phyloP scores from a whole-genome alignment of 1,139 yeast species.

The Suhomyces atakaporum region DNA sequence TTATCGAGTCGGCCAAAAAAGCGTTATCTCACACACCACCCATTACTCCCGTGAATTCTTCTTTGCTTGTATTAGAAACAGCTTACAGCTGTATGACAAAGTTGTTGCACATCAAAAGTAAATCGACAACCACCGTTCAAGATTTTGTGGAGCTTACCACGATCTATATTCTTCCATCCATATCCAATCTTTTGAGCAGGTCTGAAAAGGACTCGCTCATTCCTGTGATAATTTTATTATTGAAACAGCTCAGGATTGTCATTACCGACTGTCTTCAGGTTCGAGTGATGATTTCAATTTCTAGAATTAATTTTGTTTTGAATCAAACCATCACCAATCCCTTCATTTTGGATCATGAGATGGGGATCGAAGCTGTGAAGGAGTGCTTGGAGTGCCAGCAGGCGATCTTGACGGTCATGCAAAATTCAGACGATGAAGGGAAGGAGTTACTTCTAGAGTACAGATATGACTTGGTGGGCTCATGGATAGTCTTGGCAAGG shows the following conservation, averaged over 20 bases:
- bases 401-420: conserved; percentile 12
- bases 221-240: conserved; percentile 16
- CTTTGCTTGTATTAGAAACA: conserved; percentile 23
- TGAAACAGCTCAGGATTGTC: conserved; percentile 18
- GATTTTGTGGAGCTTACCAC: conserved; percentile 25
- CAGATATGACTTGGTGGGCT: conserved; percentile 37
- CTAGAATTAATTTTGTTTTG: conserved; percentile 31
- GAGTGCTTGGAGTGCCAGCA: conserved; percentile 17
- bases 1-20: conserved; percentile 40
- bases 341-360: conserved; percentile 22
- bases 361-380: conserved; percentile 17
- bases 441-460: conserved; percentile 28
- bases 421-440: conserved; percentile 18
- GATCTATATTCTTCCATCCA: conserved; percentile 24
- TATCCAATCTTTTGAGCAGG: conserved; percentile 21
- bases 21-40: conserved; percentile 50
- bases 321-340: conserved; percentile 36
- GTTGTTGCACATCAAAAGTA: conserved; percentile 15
- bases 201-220: conserved; percentile 11
- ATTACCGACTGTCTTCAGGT: conserved; percentile 17
- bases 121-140: conserved; percentile 3
- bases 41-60: conserved; percentile 34
- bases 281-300: conserved; percentile 28
- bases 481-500: conserved; percentile 24
- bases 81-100: conserved; percentile 27